Conservation (phyloP, 1,284 basidiomycete genomes). For the Apiotrichum mycotoxinovorans region DNA sequence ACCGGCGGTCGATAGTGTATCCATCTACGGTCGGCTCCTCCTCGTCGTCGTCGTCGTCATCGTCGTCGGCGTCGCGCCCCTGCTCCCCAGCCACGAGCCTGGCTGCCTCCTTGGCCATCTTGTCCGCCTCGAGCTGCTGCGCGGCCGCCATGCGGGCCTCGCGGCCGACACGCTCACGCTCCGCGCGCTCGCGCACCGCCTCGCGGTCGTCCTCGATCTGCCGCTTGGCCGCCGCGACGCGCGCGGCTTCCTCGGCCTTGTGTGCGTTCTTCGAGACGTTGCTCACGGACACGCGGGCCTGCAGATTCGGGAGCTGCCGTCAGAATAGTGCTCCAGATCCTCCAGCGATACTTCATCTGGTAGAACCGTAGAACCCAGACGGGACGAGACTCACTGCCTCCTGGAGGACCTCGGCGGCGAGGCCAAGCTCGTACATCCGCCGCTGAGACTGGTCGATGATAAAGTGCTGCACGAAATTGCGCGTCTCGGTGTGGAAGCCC, state of each 20-base stretch:
- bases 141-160: constrained; percentile 21
- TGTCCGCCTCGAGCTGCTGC: constrained; percentile 2
- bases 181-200: constrained; percentile 31
- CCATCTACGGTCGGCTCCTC: constrained; percentile 19
- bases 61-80: constrained; percentile 13
- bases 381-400: constrained; percentile 36
- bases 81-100: background rate
- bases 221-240: constrained; percentile 31
- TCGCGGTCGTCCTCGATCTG: constrained; percentile 44
- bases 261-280: constrained; percentile 14
- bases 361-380: no score
- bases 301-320: constrained; percentile 24
- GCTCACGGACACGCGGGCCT: constrained; percentile 17
- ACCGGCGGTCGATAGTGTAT: constrained; percentile 11
- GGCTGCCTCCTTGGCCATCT: no score
- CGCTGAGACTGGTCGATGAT: constrained; percentile 31
- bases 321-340: constrained; percentile 10
- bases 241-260: constrained; percentile 33
- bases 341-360: background rate
- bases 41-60: constrained; percentile 18
- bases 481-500: constrained; percentile 40
- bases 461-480: constrained; percentile 33
- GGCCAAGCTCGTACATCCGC: constrained; percentile 34
- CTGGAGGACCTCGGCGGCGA: constrained; percentile 32
- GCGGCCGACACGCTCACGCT: constrained; percentile 31